Evolutionary conservation across 2,329 filamentous ascomycete genomes (phyloP), one percentile per base, ranked within the genome.

Genomic region (Pyrenophora teres): DNA sequence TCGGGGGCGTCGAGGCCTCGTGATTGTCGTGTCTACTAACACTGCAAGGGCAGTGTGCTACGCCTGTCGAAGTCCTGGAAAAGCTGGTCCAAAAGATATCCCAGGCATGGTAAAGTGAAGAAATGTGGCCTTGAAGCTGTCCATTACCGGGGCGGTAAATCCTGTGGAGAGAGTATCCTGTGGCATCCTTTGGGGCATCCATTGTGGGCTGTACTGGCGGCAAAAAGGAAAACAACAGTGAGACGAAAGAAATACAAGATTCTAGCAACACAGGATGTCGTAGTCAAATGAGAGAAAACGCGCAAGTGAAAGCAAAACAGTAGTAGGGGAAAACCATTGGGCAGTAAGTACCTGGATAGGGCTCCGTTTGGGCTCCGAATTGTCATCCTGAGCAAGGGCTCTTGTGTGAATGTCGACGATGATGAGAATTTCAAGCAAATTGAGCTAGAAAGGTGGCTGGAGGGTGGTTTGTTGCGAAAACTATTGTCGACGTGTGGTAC

Each of bases 301-400:
- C 40, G 57, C 48, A 62, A 56, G 62, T 58, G 51, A 43, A 65
- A 68, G 56, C 58, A 64, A 53, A 64, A 62, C 50, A 40, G 52
- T 45, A 52, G 57, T 54, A 55, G 62, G 59, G 62, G 59, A 61
- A 62, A 64, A 73, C 69, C 70, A 56, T 67, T 70, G 72, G 71
- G 70, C 69, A 72, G 67, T 75, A 75, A 74, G 69, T 75, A 75
- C 72, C 72, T 75, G 61, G 70, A 68, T 63, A 69, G 63, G 71
- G 67, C 67, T 74, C 65, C 64, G 66, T 71, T 64, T 72, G 70
- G 72, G 68, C 69, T 75, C 71, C 71, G 72, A 75, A 69, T 69
- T 73, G 71, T 71, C 72, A 75, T 75, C 67, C 70, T 75, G 72
- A 74, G 68, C 70, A 66, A 68, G 67, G 67, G 71, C 70, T 73